Evolutionary conservation across 768 basidiomycete genomes (phyloP), one percentile per base, ranked within the genome.

Genomic region (Rubroboletus pulcherrimus): DNA sequence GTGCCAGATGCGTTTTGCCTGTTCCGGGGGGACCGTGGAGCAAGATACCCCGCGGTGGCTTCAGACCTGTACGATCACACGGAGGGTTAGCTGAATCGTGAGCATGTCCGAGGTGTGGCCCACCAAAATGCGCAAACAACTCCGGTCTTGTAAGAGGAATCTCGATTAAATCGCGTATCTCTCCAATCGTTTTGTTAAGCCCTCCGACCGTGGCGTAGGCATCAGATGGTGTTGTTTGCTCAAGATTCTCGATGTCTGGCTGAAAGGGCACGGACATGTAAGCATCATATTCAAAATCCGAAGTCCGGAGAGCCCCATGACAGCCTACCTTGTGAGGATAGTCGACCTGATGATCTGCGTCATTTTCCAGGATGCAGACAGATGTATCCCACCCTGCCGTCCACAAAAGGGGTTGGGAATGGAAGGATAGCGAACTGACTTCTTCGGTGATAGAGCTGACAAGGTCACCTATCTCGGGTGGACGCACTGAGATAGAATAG

Each of bases 21-120:
- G 97, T 98, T 37, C 97, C 97, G 3, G 97, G 93, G 11, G 94
- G 95, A 11, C 97, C 97, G 70, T 98, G 88, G 2, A 99, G 81
- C 19, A 98, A 81, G 43, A 98, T 89, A 5, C 97, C 97, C 44
- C 91, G 85, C n/a, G 96, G 95, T 15, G 96, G 95, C 64, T 91
- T 94, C n/a, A 99, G 78, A 35, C 91, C 93, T 83, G 52, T 24
- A 49, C 53, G n/a, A 57, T 47, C 43, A 38, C n/a, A 24, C 12
- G 46, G 38, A 26, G 26, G 33, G 24, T 51, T 54, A 60, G 48
- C 51, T 42, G 51, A 48, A 78, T 59, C 11, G 26, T 34, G 55
- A 53, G 35, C 42, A 53, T 53, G 10, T 40, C 30, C 29, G 15
- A 33, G 12, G 45, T 5, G 26, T 53, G 35, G 62, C 79, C 45